A percentile compares a stretch with the other conserved stretches of the same genome.
phyloP scores from a whole-genome alignment of 441 rosid genomes.

The Hura crepitans region DNA sequence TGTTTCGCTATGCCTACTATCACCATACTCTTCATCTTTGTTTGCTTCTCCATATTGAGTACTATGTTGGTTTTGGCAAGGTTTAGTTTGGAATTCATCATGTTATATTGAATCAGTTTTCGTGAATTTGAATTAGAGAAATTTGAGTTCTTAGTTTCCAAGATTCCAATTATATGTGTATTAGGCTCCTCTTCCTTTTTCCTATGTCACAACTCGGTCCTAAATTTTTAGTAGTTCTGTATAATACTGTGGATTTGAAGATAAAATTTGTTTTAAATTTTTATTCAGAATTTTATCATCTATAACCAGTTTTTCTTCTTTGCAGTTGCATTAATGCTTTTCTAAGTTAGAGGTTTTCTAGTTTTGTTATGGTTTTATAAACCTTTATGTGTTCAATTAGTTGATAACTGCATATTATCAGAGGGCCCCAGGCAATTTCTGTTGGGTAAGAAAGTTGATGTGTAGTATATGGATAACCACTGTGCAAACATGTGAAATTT shows the following conservation, averaged over 20 bases:
- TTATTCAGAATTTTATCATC: not conserved
- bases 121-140: constrained; percentile 7
- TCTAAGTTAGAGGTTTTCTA: not conserved
- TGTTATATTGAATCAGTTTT: constrained; percentile 1
- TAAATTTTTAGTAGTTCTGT: not conserved
- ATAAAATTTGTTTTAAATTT: not conserved
- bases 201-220: not conserved
- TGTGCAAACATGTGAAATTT: not conserved
- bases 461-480: not conserved
- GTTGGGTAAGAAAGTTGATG: not conserved
- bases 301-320: not conserved
- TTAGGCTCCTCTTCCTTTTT: not conserved
- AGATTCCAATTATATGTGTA: not conserved
- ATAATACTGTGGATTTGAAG: not conserved
- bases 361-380: not conserved
- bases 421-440: not conserved
- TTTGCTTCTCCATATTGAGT: not conserved
- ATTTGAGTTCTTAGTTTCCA: not conserved
- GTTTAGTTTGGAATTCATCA: not conserved
- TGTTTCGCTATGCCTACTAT: not conserved
- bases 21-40: not conserved
- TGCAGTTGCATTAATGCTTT: not conserved
- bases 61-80: not conserved
- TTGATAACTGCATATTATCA: not conserved
- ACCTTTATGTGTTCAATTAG: not conserved